Evolutionary conservation across 2,329 filamentous ascomycete species (phyloP).

Genomic region (Trichoderma guizhouense): DNA sequence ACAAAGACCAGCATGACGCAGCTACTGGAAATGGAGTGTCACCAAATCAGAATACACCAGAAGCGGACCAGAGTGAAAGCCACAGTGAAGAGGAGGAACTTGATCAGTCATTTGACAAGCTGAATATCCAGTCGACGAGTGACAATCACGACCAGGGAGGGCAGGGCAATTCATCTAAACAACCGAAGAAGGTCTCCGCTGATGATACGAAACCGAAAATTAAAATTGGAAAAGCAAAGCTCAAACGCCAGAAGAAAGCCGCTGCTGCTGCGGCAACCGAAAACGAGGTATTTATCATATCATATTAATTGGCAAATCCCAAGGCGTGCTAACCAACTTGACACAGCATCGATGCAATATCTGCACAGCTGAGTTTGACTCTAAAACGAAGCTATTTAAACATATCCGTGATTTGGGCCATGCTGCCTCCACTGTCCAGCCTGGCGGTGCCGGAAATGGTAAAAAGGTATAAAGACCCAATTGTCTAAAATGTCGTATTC

Average conservation of each 20-base stretch:
- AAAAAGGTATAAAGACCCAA: constrained; percentile 29
- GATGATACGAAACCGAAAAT: constrained; percentile 28
- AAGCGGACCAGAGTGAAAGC: not conserved
- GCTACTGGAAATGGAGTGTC: not conserved
- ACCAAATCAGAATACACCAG: not conserved
- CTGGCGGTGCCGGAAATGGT: constrained; percentile 26
- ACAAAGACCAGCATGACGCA: not conserved
- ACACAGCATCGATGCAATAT: constrained; percentile 40
- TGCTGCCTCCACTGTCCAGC: constrained; percentile 47
- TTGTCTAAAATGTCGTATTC: not conserved
- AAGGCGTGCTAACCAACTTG: constrained; percentile 20
- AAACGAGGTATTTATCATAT: constrained; percentile 31
- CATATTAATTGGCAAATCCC: not conserved
- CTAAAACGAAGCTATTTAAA: constrained; percentile 67
- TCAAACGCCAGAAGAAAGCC: constrained; percentile 49
- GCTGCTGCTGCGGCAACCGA: constrained; percentile 36
- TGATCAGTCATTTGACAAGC: not conserved
- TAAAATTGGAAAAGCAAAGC: constrained; percentile 50
- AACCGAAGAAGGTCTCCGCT: constrained; percentile 27
- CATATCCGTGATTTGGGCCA: constrained; percentile 67
- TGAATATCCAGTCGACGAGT: not conserved
- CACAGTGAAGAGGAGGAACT: not conserved
- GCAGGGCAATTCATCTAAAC: constrained; percentile 10
- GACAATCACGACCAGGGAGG: not conserved
- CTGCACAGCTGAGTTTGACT: constrained; percentile 50